These are phyloP conservation scores for Diutina neorugosa DNA, from an alignment of 1,139 yeast species.

Conservation along the genomic window DNA sequence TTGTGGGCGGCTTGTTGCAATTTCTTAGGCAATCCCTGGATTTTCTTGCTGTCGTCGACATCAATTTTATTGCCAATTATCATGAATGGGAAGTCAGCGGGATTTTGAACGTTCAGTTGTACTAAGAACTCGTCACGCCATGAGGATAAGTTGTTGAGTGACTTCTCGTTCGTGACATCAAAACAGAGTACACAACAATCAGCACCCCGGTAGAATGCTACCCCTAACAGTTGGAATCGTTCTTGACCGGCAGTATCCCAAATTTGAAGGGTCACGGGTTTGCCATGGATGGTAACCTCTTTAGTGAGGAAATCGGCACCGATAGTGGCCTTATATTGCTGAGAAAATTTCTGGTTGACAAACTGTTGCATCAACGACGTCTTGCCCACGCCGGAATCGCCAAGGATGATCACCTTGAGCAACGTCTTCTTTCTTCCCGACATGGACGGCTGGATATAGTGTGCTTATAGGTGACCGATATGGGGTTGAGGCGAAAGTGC, in stretches of 20 bases:
- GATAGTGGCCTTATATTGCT: constrained; percentile 92
- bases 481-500: background rate
- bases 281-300: constrained; percentile 74
- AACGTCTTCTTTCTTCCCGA: constrained; percentile 79
- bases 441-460: constrained; percentile 27
- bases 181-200: constrained; percentile 95
- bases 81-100: constrained; percentile 91
- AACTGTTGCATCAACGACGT: constrained; percentile 94
- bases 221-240: constrained; percentile 91
- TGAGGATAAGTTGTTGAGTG: constrained; percentile 76
- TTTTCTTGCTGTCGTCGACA: constrained; percentile 82
- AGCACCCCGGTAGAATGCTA: constrained; percentile 95
- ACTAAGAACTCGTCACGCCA: constrained; percentile 95
- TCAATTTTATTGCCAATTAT: constrained; percentile 92
- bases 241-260: constrained; percentile 99
- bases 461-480: background rate
- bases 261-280: constrained; percentile 72
- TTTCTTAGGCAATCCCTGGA: constrained; percentile 63
- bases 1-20: constrained; percentile 75
- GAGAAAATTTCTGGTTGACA: constrained; percentile 88
- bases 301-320: constrained; percentile 52
- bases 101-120: constrained; percentile 87
- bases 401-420: constrained; percentile 85
- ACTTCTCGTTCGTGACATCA: constrained; percentile 88
- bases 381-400: constrained; percentile 97